Evolutionary conservation across 352 stramenopile genomes (phyloP).

Genomic region (Pythium periplocum): DNA sequence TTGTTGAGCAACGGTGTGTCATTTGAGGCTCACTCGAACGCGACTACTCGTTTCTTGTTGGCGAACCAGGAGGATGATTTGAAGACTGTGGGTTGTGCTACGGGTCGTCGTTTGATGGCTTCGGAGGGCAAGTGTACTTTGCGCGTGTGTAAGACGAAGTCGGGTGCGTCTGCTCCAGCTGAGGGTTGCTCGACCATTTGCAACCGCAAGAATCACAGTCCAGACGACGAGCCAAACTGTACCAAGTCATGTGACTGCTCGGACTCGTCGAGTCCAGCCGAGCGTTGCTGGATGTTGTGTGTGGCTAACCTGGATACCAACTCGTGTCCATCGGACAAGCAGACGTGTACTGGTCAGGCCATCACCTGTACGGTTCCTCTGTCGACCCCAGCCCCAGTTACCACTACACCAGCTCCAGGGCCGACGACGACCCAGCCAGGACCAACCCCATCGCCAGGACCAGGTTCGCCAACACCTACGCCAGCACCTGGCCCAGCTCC

Average conservation of each 20-base stretch:
- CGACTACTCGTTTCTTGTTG: constrained; percentile 32
- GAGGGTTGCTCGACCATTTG: constrained; percentile 33
- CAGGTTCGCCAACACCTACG: not conserved
- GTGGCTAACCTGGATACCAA: constrained; percentile 20
- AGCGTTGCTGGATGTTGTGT: constrained; percentile 64
- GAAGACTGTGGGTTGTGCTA: constrained; percentile 34
- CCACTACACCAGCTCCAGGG: constrained; percentile 2
- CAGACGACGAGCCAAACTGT: constrained; percentile 31
- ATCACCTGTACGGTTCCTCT: constrained; percentile 20
- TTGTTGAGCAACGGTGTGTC: constrained; percentile 16
- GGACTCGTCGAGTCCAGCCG: constrained; percentile 17
- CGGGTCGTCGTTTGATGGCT: constrained; percentile 30
- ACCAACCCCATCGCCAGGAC: not conserved
- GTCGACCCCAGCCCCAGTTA: constrained; percentile 8
- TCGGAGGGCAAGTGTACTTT: constrained; percentile 33
- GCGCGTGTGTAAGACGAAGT: constrained; percentile 25
- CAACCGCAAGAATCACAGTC: constrained; percentile 25
- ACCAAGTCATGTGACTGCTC: constrained; percentile 36
- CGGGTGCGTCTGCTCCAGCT: constrained; percentile 19
- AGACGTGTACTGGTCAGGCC: constrained; percentile 28
- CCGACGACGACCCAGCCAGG: not conserved
- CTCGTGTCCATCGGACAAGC: constrained; percentile 25
- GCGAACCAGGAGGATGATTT: constrained; percentile 21
- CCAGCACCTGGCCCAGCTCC: constrained; percentile 3
- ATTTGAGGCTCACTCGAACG: constrained; percentile 34